Conservation (phyloP, 208 protist species). For the Trypanosoma cruzi region DNA sequence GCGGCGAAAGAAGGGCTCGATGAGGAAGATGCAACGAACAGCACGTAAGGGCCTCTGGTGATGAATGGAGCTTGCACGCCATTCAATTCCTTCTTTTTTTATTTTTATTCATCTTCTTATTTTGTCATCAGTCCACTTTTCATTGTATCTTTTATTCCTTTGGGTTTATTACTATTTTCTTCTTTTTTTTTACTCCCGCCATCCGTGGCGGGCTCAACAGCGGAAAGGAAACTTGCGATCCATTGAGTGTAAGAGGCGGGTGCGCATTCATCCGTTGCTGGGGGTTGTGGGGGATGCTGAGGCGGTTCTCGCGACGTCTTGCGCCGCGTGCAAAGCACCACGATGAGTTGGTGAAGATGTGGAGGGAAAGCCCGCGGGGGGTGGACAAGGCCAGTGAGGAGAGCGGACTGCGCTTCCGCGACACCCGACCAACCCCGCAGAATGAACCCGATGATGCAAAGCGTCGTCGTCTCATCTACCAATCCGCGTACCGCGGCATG, state of each 20-base stretch:
- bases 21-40: conserved; percentile 43
- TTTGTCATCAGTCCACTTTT: too few species aligned
- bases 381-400: conserved; percentile 36
- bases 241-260: neutral
- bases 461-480: conserved; percentile 78
- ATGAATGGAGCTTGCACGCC: neutral
- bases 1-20: conserved; percentile 56
- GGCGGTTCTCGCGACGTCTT: conserved; percentile 15
- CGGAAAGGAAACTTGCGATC: neutral
- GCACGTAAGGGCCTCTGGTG: conserved; percentile 32
- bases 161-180: neutral
- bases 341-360: conserved; percentile 34
- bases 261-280: neutral
- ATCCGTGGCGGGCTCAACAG: neutral
- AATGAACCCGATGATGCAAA: conserved; percentile 64
- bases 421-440: conserved; percentile 49
- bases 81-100: neutral
- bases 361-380: conserved; percentile 14
- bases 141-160: too few species aligned
- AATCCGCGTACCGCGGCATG: conserved; percentile 88
- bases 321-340: conserved; percentile 25
- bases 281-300: conserved; percentile 8
- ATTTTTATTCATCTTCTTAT: neutral
- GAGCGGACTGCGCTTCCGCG: conserved; percentile 61
- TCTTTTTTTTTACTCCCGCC: neutral